phyloP scores from a whole-genome alignment of 345 rosid species.

The Ceriops zippeliana region DNA sequence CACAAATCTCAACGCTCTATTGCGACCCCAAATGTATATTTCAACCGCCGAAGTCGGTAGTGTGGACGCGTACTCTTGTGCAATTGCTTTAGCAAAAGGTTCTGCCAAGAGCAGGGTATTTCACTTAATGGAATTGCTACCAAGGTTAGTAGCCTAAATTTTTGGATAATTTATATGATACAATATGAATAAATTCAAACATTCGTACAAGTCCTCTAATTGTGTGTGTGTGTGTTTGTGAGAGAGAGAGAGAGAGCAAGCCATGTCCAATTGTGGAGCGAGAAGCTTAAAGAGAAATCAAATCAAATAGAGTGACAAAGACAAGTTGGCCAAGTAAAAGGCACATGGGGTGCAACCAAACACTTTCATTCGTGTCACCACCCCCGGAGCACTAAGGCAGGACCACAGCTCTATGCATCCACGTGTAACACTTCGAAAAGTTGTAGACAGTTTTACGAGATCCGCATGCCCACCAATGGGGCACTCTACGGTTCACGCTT shows the following conservation, averaged over 20 bases:
- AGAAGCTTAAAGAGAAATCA: neutral
- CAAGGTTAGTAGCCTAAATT: no score
- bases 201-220: no score
- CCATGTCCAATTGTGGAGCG: neutral
- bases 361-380: slow-evolving; percentile 26
- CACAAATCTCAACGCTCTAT: no score
- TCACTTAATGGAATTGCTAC: no score
- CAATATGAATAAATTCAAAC: no score
- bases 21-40: no score
- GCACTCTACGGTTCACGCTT: neutral
- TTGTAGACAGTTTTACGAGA: slow-evolving; percentile 4
- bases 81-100: no score
- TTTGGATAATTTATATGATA: no score
- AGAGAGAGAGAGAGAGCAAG: neutral
- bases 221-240: no score
- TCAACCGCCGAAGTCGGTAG: no score
- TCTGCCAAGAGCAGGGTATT: no score
- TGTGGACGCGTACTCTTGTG: no score
- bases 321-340: slow-evolving; percentile 22
- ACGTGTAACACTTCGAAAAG: slow-evolving; percentile 20
- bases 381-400: slow-evolving; percentile 9
- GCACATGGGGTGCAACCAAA: slow-evolving; percentile 48
- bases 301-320: slow-evolving; percentile 9
- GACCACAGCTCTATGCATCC: slow-evolving; percentile 42
- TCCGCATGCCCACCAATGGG: slow-evolving; percentile 22